Evolutionary conservation across 352 stramenopile genomes (phyloP), one percentile per base, ranked within the genome.

Genomic region (Globisporangium carolinianum): DNA sequence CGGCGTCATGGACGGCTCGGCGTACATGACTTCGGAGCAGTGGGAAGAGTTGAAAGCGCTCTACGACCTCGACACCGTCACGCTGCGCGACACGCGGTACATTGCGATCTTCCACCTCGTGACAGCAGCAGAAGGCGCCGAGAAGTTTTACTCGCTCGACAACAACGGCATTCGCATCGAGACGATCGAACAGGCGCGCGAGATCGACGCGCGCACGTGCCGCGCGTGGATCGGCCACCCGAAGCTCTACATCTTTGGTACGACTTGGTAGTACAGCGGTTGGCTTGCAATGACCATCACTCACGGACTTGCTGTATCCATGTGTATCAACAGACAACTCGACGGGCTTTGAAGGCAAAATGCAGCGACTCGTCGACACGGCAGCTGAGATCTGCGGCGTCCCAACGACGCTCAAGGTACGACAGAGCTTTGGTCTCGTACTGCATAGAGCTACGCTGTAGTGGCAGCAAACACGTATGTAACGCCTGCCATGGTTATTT

Each of bases 101-200:
- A 91, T 94, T 69, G 80, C 79, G 41, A 88, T 95, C 57, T 89
- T 95, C 68, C 86, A 95, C 69, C 71, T 95, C 56, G 83, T 95
- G 42, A 94, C 86, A 14, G 95, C 97, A 3, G 96, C 97, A 4
- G 77, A 96, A 53, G 96, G 96, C 51, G 97, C 97, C 9, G 89
- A 97, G 56, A 81, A 89, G 58, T 98, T 95, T 67, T 99, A 99
- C 72, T 96, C 96, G 14, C 71, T 98, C 43, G 95, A 98, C 32
- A 99, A 98, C 68, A 99, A 99, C 72, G 78, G 77, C 48, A 96
- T 93, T 35, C 79, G 97, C 45, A 98, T 88, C n/a, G 96, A 99
- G 80, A 93, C 79, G 12, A 70, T 95, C 32, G 89, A 98, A 32
- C 52, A 96, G 63, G 94, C 96, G n/a, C 74, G 76, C 4, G 79